Conservation (phyloP, 768 basidiomycete species). For the Boletus rex-veris region DNA sequence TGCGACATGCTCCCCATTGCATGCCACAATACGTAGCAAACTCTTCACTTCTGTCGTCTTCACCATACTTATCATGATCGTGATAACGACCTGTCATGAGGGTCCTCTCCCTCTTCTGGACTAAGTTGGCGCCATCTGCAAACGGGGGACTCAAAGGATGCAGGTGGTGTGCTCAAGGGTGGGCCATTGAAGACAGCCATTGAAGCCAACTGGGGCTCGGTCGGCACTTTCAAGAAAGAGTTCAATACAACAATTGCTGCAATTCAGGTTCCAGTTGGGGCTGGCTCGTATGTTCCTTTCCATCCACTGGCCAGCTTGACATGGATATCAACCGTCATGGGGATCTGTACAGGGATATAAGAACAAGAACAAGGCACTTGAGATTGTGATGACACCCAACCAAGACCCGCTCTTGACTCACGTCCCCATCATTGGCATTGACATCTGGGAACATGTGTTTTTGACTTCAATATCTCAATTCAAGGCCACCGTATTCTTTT, state of each 20-base stretch:
- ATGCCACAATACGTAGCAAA: too few relatives aligned
- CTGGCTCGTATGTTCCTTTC: constrained; percentile 68
- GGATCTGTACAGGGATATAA: constrained; percentile 57
- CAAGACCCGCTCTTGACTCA: constrained; percentile 86
- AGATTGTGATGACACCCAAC: constrained; percentile 89
- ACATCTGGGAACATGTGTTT: constrained; percentile 96
- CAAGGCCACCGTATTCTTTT: too few relatives aligned
- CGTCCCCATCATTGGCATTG: constrained; percentile 85
- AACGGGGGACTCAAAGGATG: constrained; percentile 51
- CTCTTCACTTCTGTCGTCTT: background rate
- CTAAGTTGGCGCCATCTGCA: constrained; percentile 73
- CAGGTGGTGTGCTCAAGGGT: constrained; percentile 55
- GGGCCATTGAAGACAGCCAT: constrained; percentile 71
- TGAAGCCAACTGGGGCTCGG: constrained; percentile 55
- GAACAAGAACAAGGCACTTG: constrained; percentile 63
- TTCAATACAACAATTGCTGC: constrained; percentile 82
- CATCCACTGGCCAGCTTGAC: too few relatives aligned
- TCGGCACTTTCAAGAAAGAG: constrained; percentile 72
- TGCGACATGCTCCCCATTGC: too few relatives aligned
- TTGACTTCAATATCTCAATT: constrained; percentile 95
- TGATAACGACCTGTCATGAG: background rate
- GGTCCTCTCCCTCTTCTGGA: constrained; percentile 82
- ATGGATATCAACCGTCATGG: too few relatives aligned
- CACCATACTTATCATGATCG: constrained; percentile 7
- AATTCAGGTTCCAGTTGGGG: constrained; percentile 95